phyloP scores from a whole-genome alignment of 2,329 filamentous ascomycete species.

The Hymenoscyphus albidus region DNA sequence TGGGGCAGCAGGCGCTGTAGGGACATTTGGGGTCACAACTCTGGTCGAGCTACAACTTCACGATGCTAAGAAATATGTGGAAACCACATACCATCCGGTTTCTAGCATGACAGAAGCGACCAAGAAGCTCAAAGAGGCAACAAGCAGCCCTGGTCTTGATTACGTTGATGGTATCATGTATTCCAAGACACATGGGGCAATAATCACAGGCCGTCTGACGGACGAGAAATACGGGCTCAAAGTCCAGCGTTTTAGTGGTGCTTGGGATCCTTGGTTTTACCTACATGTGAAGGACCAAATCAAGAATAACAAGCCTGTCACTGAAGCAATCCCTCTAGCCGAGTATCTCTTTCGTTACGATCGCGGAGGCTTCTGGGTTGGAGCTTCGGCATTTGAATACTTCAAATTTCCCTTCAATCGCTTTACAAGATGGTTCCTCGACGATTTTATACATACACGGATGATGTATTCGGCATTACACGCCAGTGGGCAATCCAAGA shows the following conservation, averaged over 20 bases:
- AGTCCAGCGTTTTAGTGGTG: conserved; percentile 45
- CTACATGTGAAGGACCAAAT: conserved; percentile 50
- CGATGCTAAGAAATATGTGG: conserved; percentile 51
- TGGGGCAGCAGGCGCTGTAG: conserved; percentile 55
- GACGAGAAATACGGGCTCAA: conserved; percentile 33
- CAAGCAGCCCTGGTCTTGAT: conserved; percentile 39
- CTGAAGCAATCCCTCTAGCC: conserved; percentile 42
- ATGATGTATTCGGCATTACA: conserved; percentile 62
- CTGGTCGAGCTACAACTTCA: conserved; percentile 55
- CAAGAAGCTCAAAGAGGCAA: conserved; percentile 38
- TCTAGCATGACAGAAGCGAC: conserved; percentile 43
- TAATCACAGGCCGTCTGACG: conserved; percentile 51
- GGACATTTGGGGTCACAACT: conserved; percentile 58
- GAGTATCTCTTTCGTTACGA: conserved; percentile 60
- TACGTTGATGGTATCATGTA: conserved; percentile 60
- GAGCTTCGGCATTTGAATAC: conserved; percentile 54
- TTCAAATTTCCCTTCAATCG: conserved; percentile 58
- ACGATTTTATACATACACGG: conserved; percentile 58
- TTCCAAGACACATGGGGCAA: conserved; percentile 44
- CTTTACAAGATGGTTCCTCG: conserved; percentile 54
- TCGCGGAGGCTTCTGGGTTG: conserved; percentile 61
- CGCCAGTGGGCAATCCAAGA: conserved; percentile 49
- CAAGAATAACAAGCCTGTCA: conserved; percentile 17
- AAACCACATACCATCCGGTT: conserved; percentile 50
- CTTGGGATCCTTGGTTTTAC: conserved; percentile 62